Evolutionary conservation across 176 grass and related monocot genomes (phyloP), one percentile per base, ranked within the genome.

Genomic region (Triticum turgidum): DNA sequence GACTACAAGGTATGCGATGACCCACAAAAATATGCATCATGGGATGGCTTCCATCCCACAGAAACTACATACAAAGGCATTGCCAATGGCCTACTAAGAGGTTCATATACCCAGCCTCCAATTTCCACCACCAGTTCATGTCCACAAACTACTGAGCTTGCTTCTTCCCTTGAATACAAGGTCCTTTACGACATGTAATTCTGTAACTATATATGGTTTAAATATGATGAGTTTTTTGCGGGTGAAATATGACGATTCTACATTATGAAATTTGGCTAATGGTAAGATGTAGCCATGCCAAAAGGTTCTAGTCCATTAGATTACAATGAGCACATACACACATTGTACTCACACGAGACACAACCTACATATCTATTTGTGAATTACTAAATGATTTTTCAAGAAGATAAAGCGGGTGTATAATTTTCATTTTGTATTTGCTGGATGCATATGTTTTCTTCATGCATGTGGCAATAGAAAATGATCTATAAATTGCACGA

Each of bases 31-130:
- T 91, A 96, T 54, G 89, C 45, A 22, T 96, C 91, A 34, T 93
- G 94, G 94, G 89, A 96, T 54, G 94, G 91, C 38, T 20, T 86
- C 1, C 91, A 92, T 80, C 83, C 88, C 0, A 74, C 91, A 21
- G 91, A 96, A 81, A 83, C 87, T 37, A 61, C 79, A 61, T 92
- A 93, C 62, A 90, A 42, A 39, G 87, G 37, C 61, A 93, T 96
- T 86, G 66, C 91, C 12, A 15, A 44, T 73, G 91, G 91, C 59
- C 59, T 96, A 5, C 35, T 96, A 74, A 34, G 8, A 15, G 94
- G 91, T 13, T 33, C 34, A 7, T 90, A 89, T 69, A 85, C 87
- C 7, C 52, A 84, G 0, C 91, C 91, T 73, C 51, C 89, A 24
- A 66, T 91, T n/a, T 22, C 70, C 24, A 76, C 67, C 21, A 79